Conservation (phyloP, 2,329 filamentous ascomycete species). For the Pseudopyricularia cyperi region DNA sequence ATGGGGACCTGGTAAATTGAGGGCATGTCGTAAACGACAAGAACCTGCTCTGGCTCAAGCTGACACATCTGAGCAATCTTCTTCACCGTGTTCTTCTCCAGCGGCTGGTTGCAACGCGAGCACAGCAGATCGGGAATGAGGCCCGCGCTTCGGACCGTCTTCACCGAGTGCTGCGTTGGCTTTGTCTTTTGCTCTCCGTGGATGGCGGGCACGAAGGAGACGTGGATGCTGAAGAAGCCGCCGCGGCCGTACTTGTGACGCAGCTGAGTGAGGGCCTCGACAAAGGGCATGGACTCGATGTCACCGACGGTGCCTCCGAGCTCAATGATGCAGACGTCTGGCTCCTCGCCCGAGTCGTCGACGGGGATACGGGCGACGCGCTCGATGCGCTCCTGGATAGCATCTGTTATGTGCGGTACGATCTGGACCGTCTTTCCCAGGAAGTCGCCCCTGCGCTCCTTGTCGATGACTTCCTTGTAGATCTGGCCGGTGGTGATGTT, state of each 20-base stretch:
- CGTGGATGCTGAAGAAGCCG: conserved; percentile 82
- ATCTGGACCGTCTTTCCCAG: conserved; percentile 73
- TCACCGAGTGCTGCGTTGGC: conserved; percentile 85
- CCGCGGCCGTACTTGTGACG: conserved; percentile 56
- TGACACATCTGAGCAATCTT: conserved; percentile 90
- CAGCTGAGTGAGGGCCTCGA: conserved; percentile 75
- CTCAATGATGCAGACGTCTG: conserved; percentile 73
- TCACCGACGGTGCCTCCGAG: conserved; percentile 3
- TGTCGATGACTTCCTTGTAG: conserved; percentile 75
- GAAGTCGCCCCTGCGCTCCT: conserved; percentile 56
- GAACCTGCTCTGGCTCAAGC: conserved; percentile 70
- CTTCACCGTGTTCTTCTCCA: conserved; percentile 60
- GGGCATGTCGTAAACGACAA: conserved; percentile 79
- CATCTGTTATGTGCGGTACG: conserved; percentile 83
- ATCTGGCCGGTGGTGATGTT: conserved; percentile 98
- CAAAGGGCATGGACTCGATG: conserved; percentile 77
- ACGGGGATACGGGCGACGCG: conserved; percentile 75
- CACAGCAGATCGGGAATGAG: conserved; percentile 53
- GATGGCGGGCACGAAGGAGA: conserved; percentile 69
- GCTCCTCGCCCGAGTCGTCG: conserved; percentile 68
- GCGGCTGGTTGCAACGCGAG: conserved; percentile 71
- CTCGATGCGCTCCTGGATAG: conserved; percentile 86
- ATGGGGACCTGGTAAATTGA: conserved; percentile 92
- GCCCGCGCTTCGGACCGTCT: conserved; percentile 70
- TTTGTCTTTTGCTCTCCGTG: conserved; percentile 83